Evolutionary conservation across 495 filamentous ascomycete genomes (phyloP), one percentile per base, ranked within the genome.

Genomic region (Penicillium ucsense): DNA sequence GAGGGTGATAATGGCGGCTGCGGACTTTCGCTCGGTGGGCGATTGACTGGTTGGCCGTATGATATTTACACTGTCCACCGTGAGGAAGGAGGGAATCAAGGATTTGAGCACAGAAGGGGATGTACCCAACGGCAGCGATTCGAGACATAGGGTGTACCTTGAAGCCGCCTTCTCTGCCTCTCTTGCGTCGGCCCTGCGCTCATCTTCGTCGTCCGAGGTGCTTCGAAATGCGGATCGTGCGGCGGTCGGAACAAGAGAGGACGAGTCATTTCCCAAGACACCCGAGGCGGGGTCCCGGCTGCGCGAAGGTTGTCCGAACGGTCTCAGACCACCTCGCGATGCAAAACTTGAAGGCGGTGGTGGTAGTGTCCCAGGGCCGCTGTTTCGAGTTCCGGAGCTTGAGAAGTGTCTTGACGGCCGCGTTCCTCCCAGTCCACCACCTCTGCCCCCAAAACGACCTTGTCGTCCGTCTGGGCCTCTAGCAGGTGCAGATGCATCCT

Each of bases 81-180:
- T 78, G 38, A 97, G 59, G 33, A 68, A 79, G 6, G 76, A 53
- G 2, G 84, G 82, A 6, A 95, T 76, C 46, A 92, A 65, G 4
- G 80, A 71, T 63, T 89, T 90, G 59, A 94, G 80, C 41, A 79
- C 77, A 28, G 83, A 81, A 2, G 76, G 79, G 4, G 87, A 89
- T 11, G 81, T 88, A 3, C 77, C 77, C 0, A 72, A 80, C 38
- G 76, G 82, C 35, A 79, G 66, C 11, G 72, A 78, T 10, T 71
- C 75, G 29, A 97, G 71, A 35, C 84, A 83, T n/a, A 97, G 60
- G 0, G 89, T 94, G n/a, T 89, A 90, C 59, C 88, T 91, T 10
- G 91, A 81, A 46, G 81, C 80, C 35, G 83, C 82, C 52, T 81
- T 84, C 51, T 92, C 86, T 33, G 81, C 80, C 8, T 80, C 76